Percentiles rank a stretch among this genome's conserved stretches.
phyloP scores from a whole-genome alignment of 805 yeast species.

The Teunomyces gatunensis region DNA sequence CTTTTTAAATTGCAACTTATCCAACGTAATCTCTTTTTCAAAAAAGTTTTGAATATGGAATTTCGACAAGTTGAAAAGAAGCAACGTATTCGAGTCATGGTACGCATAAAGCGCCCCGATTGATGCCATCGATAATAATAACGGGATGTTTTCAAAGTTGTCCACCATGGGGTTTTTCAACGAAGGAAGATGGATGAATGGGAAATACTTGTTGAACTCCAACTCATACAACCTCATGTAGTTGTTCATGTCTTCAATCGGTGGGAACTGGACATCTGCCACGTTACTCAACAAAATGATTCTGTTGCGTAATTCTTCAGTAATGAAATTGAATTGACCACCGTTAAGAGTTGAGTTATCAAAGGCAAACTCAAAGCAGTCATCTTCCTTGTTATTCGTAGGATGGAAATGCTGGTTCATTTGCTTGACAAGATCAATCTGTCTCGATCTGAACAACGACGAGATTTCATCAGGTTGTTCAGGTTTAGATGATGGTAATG shows the following conservation, averaged over 20 bases:
- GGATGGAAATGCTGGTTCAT: conserved; percentile 13
- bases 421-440: conserved; percentile 60
- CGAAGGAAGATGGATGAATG: conserved; percentile 76
- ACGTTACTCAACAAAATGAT: conserved; percentile 56
- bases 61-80: conserved; percentile 66
- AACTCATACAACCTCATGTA: conserved; percentile 71
- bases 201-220: conserved; percentile 79
- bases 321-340: conserved; percentile 11
- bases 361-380: conserved; percentile 9
- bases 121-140: conserved; percentile 77
- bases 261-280: conserved; percentile 64
- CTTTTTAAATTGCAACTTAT: conserved; percentile 48
- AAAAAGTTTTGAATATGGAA: conserved; percentile 63
- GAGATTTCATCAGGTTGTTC: conserved; percentile 44
- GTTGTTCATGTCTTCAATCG: conserved; percentile 69
- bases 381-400: background rate
- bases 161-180: conserved; percentile 39
- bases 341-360: conserved; percentile 5
- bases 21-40: conserved; percentile 48
- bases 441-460: conserved; percentile 61
- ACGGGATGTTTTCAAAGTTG: conserved; percentile 53
- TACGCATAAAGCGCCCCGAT: conserved; percentile 86
- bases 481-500: conserved; percentile 27
- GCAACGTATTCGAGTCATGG: conserved; percentile 72
- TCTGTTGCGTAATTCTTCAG: conserved; percentile 47